Evolutionary conservation across 176 grass and related monocot genomes (phyloP).

Genomic region (Carex scoparia): DNA sequence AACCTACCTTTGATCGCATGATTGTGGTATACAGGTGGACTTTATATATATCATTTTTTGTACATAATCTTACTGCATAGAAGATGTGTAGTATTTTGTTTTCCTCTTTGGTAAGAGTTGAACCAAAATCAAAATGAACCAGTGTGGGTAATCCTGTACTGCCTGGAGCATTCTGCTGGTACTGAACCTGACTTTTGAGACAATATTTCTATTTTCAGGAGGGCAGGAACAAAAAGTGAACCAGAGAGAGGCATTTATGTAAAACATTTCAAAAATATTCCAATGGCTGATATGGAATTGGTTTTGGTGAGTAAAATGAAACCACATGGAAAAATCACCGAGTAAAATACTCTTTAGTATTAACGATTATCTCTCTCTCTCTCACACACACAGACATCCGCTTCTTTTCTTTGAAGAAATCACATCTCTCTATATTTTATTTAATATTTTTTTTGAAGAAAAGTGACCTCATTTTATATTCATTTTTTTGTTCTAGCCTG

Average conservation of each 20-base stretch:
- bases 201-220: slow-evolving; percentile 40
- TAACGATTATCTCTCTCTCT: neutral
- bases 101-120: neutral
- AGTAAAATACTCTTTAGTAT: neutral
- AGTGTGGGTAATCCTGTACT: neutral
- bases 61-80: neutral
- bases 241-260: slow-evolving; percentile 75
- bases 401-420: neutral
- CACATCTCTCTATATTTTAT: neutral
- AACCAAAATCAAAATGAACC: slow-evolving; percentile 11
- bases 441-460: slow-evolving; percentile 2
- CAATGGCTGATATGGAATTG: slow-evolving; percentile 99
- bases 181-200: neutral
- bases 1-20: slow-evolving; percentile 98
- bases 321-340: neutral
- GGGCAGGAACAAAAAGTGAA: slow-evolving; percentile 48
- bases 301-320: slow-evolving; percentile 58
- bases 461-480: neutral
- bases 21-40: slow-evolving; percentile 95
- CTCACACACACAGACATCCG: neutral
- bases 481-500: slow-evolving; percentile 51
- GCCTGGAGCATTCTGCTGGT: neutral
- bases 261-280: slow-evolving; percentile 98
- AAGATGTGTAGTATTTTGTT: neutral
- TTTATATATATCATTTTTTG: neutral